phyloP scores from a whole-genome alignment of 2,329 filamentous ascomycete species.

The Colletotrichum australisinense region DNA sequence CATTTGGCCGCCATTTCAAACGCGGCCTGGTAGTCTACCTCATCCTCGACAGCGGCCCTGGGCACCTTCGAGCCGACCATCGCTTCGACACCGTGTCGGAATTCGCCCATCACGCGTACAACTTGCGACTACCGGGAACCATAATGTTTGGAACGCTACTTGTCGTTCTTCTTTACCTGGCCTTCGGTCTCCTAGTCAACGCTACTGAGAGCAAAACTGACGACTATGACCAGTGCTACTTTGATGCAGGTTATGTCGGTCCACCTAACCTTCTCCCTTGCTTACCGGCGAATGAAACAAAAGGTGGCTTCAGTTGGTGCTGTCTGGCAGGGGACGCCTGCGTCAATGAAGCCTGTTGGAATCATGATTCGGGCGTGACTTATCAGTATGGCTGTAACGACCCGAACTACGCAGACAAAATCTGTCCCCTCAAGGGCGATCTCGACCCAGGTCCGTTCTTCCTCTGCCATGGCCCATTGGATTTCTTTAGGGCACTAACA shows the following conservation, averaged over 20 bases:
- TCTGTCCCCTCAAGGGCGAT: conserved; percentile 21
- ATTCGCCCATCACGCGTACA: background rate
- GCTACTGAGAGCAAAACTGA: background rate
- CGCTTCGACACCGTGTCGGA: background rate
- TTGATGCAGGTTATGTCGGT: conserved; percentile 7
- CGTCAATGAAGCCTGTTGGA: conserved; percentile 18
- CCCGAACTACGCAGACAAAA: conserved; percentile 26
- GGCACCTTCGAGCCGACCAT: too few species aligned
- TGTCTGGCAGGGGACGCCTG: conserved; percentile 25
- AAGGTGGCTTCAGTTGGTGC: conserved; percentile 18
- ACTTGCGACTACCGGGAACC: background rate
- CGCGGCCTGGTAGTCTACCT: background rate
- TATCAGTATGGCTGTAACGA: conserved; percentile 34
- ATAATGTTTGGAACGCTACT: background rate
- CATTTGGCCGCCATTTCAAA: background rate
- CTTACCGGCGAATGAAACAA: background rate
- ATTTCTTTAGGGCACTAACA: too few species aligned
- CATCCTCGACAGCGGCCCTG: background rate
- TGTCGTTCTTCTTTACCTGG: background rate
- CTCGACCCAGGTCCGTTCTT: conserved; percentile 1
- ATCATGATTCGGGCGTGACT: conserved; percentile 3
- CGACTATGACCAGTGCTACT: conserved; percentile 30
- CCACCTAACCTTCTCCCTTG: conserved; percentile 14
- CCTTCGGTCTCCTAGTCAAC: background rate
- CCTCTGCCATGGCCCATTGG: too few species aligned